Base-by-base conservation (phyloP, 306 rosid species). In the Dalbergia cultrata region DNA sequence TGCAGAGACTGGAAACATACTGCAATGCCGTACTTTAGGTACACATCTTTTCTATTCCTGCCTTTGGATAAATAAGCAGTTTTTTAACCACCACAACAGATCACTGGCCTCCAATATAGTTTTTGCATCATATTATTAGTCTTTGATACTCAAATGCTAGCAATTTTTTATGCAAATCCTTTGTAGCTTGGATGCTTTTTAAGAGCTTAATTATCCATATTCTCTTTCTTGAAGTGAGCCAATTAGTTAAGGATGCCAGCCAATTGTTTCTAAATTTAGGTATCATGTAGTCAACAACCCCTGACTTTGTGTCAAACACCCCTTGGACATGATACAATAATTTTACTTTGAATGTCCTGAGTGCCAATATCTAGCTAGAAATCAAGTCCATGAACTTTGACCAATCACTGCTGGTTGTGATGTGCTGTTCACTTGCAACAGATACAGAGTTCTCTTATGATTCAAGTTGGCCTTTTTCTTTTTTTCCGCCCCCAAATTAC, bases 41-140 rank as follows among this genome's bases (percentile, higher is more conserved):
- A n/a, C n/a, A n/a, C n/a, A n/a, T n/a, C n/a, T n/a, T 77, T 69
- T 17, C 76, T 74, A 41, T 54, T 6, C 53, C 12, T 3, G 0
- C 13, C 69, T 54, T 70, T 43, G 14, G 35, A 43, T 41, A 16
- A 52, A 62, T 74, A 75, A 37, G 14, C 75, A 26, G 41, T 16
- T 67, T 57, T 80, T 54, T 73, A 60, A 72, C 31, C 21, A 31
- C 58, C 44, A 21, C 37, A n/a, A n/a, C 13, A 45, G 34, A 7
- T 54, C 33, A 44, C 19, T 9, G 41, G 60, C 19, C 59, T 52
- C 13, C 34, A 73, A 67, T 26, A 52, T 63, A 33, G 9, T 0
- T 43, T 17, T 60, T 72, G 50, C 50, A n/a, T 72, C 74, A 37
- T 50, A 56, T 65, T 18, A 67, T 73, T 21, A 22, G 12, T 45